Evolutionary conservation across 805 yeast species (phyloP), one percentile per base, ranked within the genome.

Genomic region (Hanseniaspora pseudoguilliermondii): DNA sequence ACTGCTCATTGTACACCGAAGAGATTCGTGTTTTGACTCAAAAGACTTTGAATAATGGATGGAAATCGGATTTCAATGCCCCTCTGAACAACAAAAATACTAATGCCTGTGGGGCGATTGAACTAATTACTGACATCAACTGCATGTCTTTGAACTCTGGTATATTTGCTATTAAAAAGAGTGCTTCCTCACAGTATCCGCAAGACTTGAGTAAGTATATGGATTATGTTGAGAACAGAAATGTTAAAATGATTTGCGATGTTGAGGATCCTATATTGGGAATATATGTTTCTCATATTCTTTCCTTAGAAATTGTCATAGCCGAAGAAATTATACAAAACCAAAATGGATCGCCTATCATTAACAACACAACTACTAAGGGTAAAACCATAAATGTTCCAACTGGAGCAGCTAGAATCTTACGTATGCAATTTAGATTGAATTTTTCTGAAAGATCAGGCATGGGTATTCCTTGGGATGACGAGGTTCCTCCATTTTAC

Each of bases 401-500:
- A 2, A 93, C 97, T 0, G 98, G 98, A 16, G 86, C 95, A 4
- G 98, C 98, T 0, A 74, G 98, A 49, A 95, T 93, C 1, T 73
- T 93, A 58, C 73, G 97, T 60, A 93, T 93, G 97, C 96, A 90
- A 68, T 91, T 93, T 71, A 83, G 84, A 60, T 63, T 91, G n/a
- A 73, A 74, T 2, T 70, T 93, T 23, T 85, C 95, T 2, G 97
- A 90, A 66, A 75, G 97, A 58, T 84, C 95, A 0, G 99, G 99
- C 0, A 74, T 93, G 43, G 98, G 98, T 5, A 87, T 93, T 34
- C 85, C 97, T 0, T 93, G 98, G 97, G 97, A 91, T 69, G 97
- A 91, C 65, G 98, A 93, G 69, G 97, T 95, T 18, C 99, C 99
- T 2, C 99, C 99, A 1, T 85, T 89, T 21, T 93, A 93, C 64